Evolutionary conservation across 495 filamentous ascomycete species (phyloP).

Genomic region (Daldinia caldariorum): DNA sequence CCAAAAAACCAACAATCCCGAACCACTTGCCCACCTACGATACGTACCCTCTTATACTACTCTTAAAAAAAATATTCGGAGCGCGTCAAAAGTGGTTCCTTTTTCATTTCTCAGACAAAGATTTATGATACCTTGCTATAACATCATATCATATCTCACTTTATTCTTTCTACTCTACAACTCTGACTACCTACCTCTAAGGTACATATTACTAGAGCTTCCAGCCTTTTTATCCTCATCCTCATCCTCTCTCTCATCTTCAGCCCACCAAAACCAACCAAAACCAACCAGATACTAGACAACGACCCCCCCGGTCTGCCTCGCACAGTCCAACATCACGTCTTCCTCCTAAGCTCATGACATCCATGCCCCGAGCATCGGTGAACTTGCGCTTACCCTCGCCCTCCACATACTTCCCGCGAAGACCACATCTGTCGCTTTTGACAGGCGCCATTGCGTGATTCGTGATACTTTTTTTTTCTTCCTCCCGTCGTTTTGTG

Average conservation of each 20-base stretch:
- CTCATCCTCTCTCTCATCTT: background rate
- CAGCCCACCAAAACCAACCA: conserved; percentile 10
- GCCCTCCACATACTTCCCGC: conserved; percentile 10
- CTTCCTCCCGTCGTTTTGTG: no score
- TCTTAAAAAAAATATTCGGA: conserved; percentile 18
- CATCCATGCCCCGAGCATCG: conserved; percentile 33
- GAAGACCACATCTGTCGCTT: conserved; percentile 25
- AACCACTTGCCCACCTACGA: conserved; percentile 14
- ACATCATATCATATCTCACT: background rate
- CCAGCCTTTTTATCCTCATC: conserved; percentile 18
- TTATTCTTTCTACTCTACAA: background rate
- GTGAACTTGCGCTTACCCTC: conserved; percentile 32
- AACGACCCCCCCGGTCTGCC: conserved; percentile 5
- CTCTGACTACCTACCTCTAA: no score
- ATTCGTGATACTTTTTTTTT: conserved; percentile 16
- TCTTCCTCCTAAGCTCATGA: conserved; percentile 42
- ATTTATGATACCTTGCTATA: conserved; percentile 6
- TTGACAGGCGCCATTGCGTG: conserved; percentile 30
- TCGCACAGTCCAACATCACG: background rate
- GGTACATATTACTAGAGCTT: background rate
- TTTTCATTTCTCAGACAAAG: conserved; percentile 9
- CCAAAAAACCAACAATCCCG: conserved; percentile 33
- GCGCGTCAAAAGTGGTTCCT: conserved; percentile 10
- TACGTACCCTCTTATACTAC: conserved; percentile 4
- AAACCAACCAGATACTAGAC: background rate